Conservation (phyloP, 75 land plant species). For the Adiantum capillusveneris region DNA sequence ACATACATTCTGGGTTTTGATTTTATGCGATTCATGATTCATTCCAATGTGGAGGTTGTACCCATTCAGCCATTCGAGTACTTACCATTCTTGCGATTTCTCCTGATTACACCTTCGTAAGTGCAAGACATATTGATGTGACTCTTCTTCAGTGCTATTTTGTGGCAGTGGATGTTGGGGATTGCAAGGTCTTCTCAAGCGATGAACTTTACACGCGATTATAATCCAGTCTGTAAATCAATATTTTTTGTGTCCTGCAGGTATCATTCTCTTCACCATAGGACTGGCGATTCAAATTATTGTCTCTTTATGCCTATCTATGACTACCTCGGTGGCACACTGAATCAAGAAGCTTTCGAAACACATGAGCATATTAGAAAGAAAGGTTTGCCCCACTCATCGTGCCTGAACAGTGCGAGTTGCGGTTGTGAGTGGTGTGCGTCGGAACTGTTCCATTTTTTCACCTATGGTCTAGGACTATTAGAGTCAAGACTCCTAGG, state of each 20-base stretch:
- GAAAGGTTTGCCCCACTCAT: constrained; percentile 6
- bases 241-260: too few relatives aligned
- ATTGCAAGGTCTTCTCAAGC: not conserved
- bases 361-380: constrained; percentile 14
- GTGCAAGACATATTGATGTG: not conserved
- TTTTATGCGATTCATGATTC: constrained; percentile 17
- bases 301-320: constrained; percentile 45
- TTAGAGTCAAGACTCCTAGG: not conserved
- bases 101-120: constrained; percentile 12
- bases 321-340: constrained; percentile 38
- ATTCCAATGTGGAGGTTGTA: constrained; percentile 36
- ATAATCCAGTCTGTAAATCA: too few relatives aligned
- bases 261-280: constrained; percentile 39
- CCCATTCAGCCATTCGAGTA: constrained; percentile 12
- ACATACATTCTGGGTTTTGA: constrained; percentile 27
- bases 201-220: too few relatives aligned
- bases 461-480: too few relatives aligned
- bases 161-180: not conserved
- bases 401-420: too few relatives aligned
- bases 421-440: not conserved
- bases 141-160: not conserved
- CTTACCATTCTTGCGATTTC: constrained; percentile 19
- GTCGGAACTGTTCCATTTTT: too few relatives aligned
- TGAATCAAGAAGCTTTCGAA: constrained; percentile 5
- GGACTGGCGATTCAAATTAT: constrained; percentile 27